Evolutionary conservation across 768 basidiomycete species (phyloP), one percentile per base, ranked within the genome.

Genomic region (Lentinula raphanica): DNA sequence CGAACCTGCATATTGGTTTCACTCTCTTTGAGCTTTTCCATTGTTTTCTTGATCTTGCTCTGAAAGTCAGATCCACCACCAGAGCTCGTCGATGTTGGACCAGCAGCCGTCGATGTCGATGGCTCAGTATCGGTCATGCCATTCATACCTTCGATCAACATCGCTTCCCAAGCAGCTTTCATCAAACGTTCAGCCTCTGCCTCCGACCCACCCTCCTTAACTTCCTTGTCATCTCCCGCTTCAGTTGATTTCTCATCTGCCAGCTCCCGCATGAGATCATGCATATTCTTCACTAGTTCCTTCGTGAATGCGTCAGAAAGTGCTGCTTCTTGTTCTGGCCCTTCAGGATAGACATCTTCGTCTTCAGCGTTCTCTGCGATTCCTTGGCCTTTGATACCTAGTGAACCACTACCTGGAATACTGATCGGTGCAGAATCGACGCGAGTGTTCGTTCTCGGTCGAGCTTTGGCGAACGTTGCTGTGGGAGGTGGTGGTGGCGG

Each of bases 1-100:
- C 32, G 9, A 17, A 80, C 83, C 73, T 83, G 70, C 13, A 81
- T 61, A 54, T 75, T 76, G 4, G 80, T 76, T 60, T 92, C 88
- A 61, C 81, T 86, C 68, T 85, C 79, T 66, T 82, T 85, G 59
- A 92, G 70, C 69, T 88, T 88, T 39, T 85, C 80, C 83, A 91
- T 85, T 5, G 92, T 82, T 64, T 84, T 79, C 59, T 79, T 79
- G 50, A 94, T 86, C 59, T 77, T 82, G 11, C 79, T 77, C 71
- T 90, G 89, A 71, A 92, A 94, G 58, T 76, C 73, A 46, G 29
- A 31, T 73, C 74, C 54, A 28, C 58, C 63, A 3, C 63, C 58
- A 9, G 27, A 48, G 28, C 57, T 44, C 12, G 42, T 28, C 19
- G 58, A 39, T 23, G 32, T 68, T 61, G 31, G 54, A 2, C 57